Percentiles rank a stretch among this genome's conserved stretches.
These are phyloP conservation scores for Podaxis sp. DNA, from an alignment of 768 basidiomycete species.

Conservation along the genomic window DNA sequence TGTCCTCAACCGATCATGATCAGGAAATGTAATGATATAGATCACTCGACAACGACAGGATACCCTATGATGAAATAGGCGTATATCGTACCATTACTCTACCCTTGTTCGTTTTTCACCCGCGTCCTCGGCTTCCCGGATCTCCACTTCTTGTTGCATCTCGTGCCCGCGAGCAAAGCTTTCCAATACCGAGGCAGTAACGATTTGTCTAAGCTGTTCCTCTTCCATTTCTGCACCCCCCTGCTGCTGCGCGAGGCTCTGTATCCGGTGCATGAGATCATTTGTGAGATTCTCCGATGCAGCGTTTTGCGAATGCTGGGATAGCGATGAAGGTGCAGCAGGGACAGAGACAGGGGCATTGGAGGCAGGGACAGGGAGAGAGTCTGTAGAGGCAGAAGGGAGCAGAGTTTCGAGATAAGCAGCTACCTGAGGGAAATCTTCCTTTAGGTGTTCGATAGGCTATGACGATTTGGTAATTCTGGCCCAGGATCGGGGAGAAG, in stretches of 20 bases:
- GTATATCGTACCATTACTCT: slow-evolving; percentile 21
- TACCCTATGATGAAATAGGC: slow-evolving; percentile 8
- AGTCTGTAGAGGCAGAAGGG: slow-evolving; percentile 23
- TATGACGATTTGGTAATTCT: slow-evolving; percentile 27
- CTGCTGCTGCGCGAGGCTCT: slow-evolving; percentile 59
- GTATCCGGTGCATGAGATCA: slow-evolving; percentile 61
- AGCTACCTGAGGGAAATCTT: slow-evolving; percentile 72
- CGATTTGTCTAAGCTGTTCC: slow-evolving; percentile 60
- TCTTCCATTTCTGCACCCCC: slow-evolving; percentile 64
- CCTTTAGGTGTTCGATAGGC: slow-evolving; percentile 69
- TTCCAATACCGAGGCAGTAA: slow-evolving; percentile 64
- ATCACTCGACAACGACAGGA: neutral
- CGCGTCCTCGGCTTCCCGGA: slow-evolving; percentile 20
- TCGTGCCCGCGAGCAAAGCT: slow-evolving; percentile 64
- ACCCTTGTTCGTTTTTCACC: slow-evolving; percentile 34
- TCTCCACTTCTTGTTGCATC: slow-evolving; percentile 31
- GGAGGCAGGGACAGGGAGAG: slow-evolving; percentile 15
- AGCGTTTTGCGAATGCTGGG: slow-evolving; percentile 66
- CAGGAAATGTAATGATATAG: slow-evolving; percentile 9
- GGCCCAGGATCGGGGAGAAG: neutral
- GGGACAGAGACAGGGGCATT: neutral
- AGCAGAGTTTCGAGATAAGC: slow-evolving; percentile 52
- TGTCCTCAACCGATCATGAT: slow-evolving; percentile 15
- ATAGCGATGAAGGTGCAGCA: slow-evolving; percentile 35
- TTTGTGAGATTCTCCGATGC: slow-evolving; percentile 72